Base-by-base conservation (phyloP, 2,329 filamentous ascomycete species). In the Aureobasidium sp. region DNA sequence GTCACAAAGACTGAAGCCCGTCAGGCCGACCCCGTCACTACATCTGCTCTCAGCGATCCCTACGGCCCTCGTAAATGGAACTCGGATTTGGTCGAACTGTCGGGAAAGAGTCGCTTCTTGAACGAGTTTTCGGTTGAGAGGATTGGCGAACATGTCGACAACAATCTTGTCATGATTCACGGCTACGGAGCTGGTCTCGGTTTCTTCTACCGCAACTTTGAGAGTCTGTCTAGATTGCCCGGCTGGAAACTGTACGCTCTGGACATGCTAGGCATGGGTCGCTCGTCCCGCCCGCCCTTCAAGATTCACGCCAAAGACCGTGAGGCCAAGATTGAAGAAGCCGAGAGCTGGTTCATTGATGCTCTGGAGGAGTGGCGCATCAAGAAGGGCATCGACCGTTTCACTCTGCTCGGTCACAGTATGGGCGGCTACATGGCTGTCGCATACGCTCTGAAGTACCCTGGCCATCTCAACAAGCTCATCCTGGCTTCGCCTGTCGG, bases 171-270 rank as follows among this genome's bases (percentile, higher is more conserved):
- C 46, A 95, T 99, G 84, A 78, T 99, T 4, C 94, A 99, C 71
- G 94, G 94, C 63, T 99, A 99, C 73, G 94, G 94, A 49, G 94
- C 94, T 2, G 94, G 94, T 0, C 81, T 99, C 0, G 94, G 93
- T 23, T 97, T 99, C 75, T 99, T 95, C 79, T 99, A 96, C 80
- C 93, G 94, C 76, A 99, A 99, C 72, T 96, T 95, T 63, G 94
- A 99, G 73, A 85, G 87, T 6, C 76, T 99, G 35, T 92, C 87
- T 47, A 85, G 92, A 19, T 77, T 85, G 1, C 79, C 81, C 29
- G 91, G 92, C 29, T 95, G 94, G 85, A 92, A 90, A 69, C 76
- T 99, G 19, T 97, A 94, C 71, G 90, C 93, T 0, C 78, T 99
- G n/a, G 93, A 99, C 69, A 84, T 97, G 81, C 80, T 96, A 17